phyloP scores from a whole-genome alignment of 345 rosid species.

The Adansonia digitata region DNA sequence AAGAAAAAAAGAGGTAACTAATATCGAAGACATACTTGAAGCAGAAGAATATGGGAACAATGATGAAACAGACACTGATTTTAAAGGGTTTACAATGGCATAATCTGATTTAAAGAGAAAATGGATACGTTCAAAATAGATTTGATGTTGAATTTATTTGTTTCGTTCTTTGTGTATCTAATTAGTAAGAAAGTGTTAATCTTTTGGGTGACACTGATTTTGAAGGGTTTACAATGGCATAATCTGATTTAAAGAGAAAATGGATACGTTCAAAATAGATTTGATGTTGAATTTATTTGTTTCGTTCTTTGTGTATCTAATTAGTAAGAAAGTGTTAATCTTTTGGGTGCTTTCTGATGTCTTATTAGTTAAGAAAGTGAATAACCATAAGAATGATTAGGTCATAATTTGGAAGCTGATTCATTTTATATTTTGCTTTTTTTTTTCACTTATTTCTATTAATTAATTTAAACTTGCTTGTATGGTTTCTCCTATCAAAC shows the following conservation, averaged over 20 bases:
- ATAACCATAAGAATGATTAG: too few species aligned
- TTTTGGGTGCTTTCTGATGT: not conserved
- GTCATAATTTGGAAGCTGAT: too few species aligned
- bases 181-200: not conserved
- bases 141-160: conserved; percentile 2
- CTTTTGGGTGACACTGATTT: conserved; percentile 13
- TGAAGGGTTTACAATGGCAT: conserved; percentile 15
- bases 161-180: not conserved
- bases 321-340: not conserved
- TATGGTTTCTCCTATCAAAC: too few species aligned
- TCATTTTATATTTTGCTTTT: too few species aligned
- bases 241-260: conserved; percentile 1
- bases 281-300: conserved; percentile 1
- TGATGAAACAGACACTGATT: conserved; percentile 4
- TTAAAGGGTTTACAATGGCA: conserved; percentile 14
- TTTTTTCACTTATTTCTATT: too few species aligned
- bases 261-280: not conserved
- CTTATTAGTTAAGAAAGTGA: not conserved
- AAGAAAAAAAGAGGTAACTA: conserved; percentile 27
- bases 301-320: not conserved
- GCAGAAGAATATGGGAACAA: conserved; percentile 10
- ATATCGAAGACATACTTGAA: conserved; percentile 4
- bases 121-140: not conserved
- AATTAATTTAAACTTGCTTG: too few species aligned
- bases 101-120: conserved; percentile 1